Conservation (phyloP, 257 asterid species). For the Salvia rosmarinus region DNA sequence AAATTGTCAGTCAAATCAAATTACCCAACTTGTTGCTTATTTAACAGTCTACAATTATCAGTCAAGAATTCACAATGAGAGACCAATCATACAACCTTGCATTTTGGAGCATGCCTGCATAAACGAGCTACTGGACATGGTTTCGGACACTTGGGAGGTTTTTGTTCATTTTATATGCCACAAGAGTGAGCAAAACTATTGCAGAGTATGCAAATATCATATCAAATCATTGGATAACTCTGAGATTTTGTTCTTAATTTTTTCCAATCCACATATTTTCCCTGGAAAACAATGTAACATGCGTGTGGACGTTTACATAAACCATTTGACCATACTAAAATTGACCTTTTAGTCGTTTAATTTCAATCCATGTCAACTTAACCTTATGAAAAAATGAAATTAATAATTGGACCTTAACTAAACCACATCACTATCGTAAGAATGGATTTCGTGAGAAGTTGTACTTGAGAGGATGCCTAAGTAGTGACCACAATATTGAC, state of each 20-base stretch:
- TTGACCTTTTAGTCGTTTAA: too few relatives aligned
- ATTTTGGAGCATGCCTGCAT: constrained; percentile 65
- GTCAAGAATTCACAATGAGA: constrained; percentile 11
- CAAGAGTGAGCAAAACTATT: constrained; percentile 41
- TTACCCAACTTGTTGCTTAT: neutral
- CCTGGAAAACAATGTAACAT: neutral
- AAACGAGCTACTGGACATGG: constrained; percentile 63
- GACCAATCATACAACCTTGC: constrained; percentile 65
- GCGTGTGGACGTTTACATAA: too few relatives aligned
- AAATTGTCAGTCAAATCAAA: constrained; percentile 2
- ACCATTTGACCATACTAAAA: too few relatives aligned
- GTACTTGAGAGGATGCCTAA: too few relatives aligned
- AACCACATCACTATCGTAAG: too few relatives aligned
- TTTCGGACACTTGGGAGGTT: constrained; percentile 87
- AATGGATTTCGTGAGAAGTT: too few relatives aligned
- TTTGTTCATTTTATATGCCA: constrained; percentile 83
- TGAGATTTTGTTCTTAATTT: constrained; percentile 6
- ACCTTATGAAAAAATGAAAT: too few relatives aligned
- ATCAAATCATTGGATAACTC: neutral
- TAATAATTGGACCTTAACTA: too few relatives aligned
- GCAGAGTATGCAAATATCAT: constrained; percentile 18
- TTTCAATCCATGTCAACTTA: too few relatives aligned
- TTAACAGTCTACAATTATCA: neutral
- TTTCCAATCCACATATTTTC: neutral
- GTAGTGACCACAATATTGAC: too few relatives aligned